A percentile compares a stretch with the other conserved stretches of the same genome.
Evolutionary conservation across 305 asterid genomes (phyloP).

Genomic region (Nicotiana rustica): DNA sequence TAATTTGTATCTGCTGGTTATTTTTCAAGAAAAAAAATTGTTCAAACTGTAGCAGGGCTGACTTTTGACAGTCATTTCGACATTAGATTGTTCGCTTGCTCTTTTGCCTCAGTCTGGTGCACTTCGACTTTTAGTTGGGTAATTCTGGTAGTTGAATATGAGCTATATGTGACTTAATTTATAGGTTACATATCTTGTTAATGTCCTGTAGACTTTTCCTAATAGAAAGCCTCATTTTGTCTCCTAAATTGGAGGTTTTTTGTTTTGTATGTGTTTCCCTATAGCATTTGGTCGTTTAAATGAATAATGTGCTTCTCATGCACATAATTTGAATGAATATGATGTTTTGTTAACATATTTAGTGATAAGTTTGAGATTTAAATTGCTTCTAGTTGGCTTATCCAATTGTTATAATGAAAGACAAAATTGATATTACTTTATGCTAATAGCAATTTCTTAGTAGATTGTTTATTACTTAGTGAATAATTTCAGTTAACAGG

Average conservation of each 20-base stretch:
- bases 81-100: background rate
- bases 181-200: background rate
- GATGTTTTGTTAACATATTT: background rate
- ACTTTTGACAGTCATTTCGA: background rate
- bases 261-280: background rate
- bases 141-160: background rate
- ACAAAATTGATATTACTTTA: too few relatives aligned
- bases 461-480: too few relatives aligned
- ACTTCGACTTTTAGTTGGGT: conserved; percentile 1
- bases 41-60: background rate
- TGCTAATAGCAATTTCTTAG: too few relatives aligned
- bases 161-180: background rate
- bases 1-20: background rate
- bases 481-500: too few relatives aligned
- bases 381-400: background rate
- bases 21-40: background rate
- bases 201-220: background rate
- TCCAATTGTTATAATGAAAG: too few relatives aligned
- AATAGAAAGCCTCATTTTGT: conserved; percentile 11
- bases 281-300: background rate
- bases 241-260: background rate
- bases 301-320: background rate
- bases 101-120: background rate
- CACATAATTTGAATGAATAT: too few relatives aligned
- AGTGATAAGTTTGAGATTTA: background rate